Conservation (phyloP, 352 stramenopile species). For the Globisporangium paddicum region DNA sequence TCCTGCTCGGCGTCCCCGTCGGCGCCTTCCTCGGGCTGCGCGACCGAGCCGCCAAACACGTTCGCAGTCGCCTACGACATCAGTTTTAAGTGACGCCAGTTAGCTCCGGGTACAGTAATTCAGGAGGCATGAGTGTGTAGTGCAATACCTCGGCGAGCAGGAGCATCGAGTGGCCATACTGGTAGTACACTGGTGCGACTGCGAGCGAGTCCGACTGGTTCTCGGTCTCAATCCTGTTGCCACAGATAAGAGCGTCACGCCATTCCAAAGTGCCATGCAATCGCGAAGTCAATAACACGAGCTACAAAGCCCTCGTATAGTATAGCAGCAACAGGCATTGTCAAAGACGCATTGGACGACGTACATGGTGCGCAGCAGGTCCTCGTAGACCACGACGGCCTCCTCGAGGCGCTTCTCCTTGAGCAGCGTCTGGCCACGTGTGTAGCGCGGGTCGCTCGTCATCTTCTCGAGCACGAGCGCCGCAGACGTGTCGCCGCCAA, state of each 20-base stretch:
- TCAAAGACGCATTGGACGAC: neutral
- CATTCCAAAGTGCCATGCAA: no score
- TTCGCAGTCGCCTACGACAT: conserved; percentile 32
- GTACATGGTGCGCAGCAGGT: conserved; percentile 78
- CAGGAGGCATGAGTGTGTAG: neutral
- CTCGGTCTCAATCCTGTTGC: conserved; percentile 55
- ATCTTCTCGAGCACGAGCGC: conserved; percentile 46
- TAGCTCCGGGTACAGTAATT: neutral
- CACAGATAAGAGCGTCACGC: neutral
- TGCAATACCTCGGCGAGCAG: conserved; percentile 51
- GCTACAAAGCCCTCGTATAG: no score
- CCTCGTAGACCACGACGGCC: conserved; percentile 66
- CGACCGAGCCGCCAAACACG: conserved; percentile 45
- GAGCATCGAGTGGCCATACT: conserved; percentile 80
- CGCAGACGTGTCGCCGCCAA: neutral
- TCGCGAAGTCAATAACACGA: no score
- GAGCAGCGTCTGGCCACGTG: conserved; percentile 57
- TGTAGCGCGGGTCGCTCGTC: conserved; percentile 67
- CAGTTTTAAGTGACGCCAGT: conserved; percentile 4
- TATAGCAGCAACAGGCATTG: neutral
- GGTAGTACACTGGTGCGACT: conserved; percentile 73
- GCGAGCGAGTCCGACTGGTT: conserved; percentile 59
- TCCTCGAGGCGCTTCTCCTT: conserved; percentile 83
- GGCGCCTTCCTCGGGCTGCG: conserved; percentile 15
- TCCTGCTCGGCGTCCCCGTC: conserved; percentile 51